phyloP scores from a whole-genome alignment of 192 early-diverging fungal genomes.

The Tieghemiomyces parasiticus region DNA sequence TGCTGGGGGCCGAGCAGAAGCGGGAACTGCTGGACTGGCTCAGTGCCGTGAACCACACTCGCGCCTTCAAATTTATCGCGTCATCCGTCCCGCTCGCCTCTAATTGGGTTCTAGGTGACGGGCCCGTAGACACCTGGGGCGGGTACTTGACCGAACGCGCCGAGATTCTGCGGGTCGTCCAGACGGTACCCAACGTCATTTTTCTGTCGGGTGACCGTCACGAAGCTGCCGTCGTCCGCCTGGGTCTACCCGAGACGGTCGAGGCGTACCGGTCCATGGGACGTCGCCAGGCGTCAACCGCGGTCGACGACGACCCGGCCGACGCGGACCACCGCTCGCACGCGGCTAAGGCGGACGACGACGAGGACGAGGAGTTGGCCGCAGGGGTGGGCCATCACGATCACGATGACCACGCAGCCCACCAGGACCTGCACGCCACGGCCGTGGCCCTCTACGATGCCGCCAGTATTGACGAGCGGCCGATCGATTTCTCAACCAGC shows the following conservation, averaged over 20 bases:
- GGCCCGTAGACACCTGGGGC: slow-evolving; percentile 30
- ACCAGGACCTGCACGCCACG: not conserved
- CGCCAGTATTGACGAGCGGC: slow-evolving; percentile 18
- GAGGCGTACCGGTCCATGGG: not conserved
- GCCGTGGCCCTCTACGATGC: slow-evolving; percentile 2
- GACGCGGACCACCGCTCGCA: not conserved
- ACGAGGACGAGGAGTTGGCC: too few relatives aligned
- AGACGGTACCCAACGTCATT: slow-evolving; percentile 22
- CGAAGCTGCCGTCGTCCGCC: slow-evolving; percentile 26
- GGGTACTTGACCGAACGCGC: slow-evolving; percentile 29
- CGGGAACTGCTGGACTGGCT: slow-evolving; percentile 29
- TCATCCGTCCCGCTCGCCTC: slow-evolving; percentile 28
- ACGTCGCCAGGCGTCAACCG: not conserved
- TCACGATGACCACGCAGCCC: not conserved
- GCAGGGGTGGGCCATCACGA: too few relatives aligned
- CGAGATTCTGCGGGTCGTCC: slow-evolving; percentile 23
- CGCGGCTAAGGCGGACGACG: not conserved
- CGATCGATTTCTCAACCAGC: slow-evolving; percentile 30
- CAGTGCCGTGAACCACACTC: slow-evolving; percentile 24
- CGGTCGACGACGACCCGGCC: not conserved
- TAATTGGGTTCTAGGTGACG: slow-evolving; percentile 25
- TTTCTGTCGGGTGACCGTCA: slow-evolving; percentile 35
- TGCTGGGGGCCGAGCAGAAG: slow-evolving; percentile 29
- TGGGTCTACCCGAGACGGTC: not conserved
- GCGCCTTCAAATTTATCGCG: slow-evolving; percentile 28